A percentile compares a stretch with the other conserved stretches of the same genome.
These are phyloP conservation scores for Cudoniella acicularis DNA, from an alignment of 495 filamentous ascomycete species.

Conservation along the genomic window DNA sequence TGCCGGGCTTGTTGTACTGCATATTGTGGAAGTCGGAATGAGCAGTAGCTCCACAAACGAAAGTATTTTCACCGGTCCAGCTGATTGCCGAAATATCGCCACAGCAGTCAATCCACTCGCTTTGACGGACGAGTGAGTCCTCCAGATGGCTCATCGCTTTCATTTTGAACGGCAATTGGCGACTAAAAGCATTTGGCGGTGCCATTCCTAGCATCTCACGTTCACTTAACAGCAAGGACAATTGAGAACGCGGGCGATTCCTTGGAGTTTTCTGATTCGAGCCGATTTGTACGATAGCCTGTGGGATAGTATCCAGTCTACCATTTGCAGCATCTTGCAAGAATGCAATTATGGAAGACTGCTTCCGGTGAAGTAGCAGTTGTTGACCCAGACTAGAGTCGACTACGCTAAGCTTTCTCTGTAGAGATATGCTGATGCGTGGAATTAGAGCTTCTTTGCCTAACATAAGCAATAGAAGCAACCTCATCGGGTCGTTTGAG, in stretches of 20 bases:
- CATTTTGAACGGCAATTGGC: conserved; percentile 27
- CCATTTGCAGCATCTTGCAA: conserved; percentile 13
- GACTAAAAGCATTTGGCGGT: neutral
- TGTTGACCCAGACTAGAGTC: neutral
- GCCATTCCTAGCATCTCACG: conserved; percentile 17
- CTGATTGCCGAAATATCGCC: conserved; percentile 56
- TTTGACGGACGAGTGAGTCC: conserved; percentile 38
- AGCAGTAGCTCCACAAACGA: conserved; percentile 65
- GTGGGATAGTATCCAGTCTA: too few relatives aligned
- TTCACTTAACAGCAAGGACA: conserved; percentile 6
- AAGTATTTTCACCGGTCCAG: conserved; percentile 50
- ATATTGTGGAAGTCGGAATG: conserved; percentile 72
- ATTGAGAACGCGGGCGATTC: too few relatives aligned
- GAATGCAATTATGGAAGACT: conserved; percentile 5
- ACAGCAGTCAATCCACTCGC: conserved; percentile 51
- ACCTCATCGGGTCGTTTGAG: neutral
- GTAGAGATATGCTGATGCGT: neutral
- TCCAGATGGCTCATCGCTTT: conserved; percentile 38
- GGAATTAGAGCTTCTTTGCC: neutral
- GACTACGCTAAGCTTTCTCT: neutral
- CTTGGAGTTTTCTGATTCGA: too few relatives aligned
- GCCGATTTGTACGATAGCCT: too few relatives aligned
- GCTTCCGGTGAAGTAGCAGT: neutral
- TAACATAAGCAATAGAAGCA: neutral
- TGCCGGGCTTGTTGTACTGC: conserved; percentile 79